Evolutionary conservation across 805 yeast genomes (phyloP), one percentile per base, ranked within the genome.

Genomic region (Kodamaea restingae): DNA sequence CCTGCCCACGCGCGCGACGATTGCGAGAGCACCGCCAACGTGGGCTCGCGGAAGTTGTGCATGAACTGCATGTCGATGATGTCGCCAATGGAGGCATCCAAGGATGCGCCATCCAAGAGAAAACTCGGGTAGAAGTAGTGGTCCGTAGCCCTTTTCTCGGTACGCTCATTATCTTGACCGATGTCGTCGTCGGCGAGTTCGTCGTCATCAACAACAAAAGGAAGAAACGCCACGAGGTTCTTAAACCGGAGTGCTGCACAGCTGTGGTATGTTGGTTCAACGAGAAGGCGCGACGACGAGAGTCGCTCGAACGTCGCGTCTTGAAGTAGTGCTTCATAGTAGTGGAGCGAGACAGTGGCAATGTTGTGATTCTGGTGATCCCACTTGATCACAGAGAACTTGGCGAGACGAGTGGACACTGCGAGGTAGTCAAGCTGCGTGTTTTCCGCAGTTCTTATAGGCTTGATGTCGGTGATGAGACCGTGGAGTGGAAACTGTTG

Each of bases 281-380:
- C 65, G 17, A 78, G 61, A 41, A 84, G 67, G 7, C 63, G 61
- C 0, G 84, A 62, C 4, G 60, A 56, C 38, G 45, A 64, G 45
- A 50, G 50, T 52, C 60, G 60, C 38, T 71, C 78, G 35, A 71
- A 63, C 2, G 80, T 71, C 8, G 70, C 51, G 24, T 71, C 66
- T 30, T 72, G 73, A 36, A 88, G 66, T 18, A 77, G 76, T 32
- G 78, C 75, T 50, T 91, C 97, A 58, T 90, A 93, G 56, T 76
- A 88, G 62, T 93, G 98, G 37, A 93, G 65, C 36, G 95, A 84
- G 1, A 78, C 72, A 0, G 96, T 86, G 18, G 73, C 67, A n/a
- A 91, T 67, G 1, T 73, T 51, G 46, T 77, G 69, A n/a, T 50
- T 55, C 3, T 52, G 58, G 3, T 60, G 57, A 51, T 88, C 82